Evolutionary conservation across 2,329 filamentous ascomycete genomes (phyloP), one percentile per base, ranked within the genome.

Genomic region (Mollisiaceae sp.): DNA sequence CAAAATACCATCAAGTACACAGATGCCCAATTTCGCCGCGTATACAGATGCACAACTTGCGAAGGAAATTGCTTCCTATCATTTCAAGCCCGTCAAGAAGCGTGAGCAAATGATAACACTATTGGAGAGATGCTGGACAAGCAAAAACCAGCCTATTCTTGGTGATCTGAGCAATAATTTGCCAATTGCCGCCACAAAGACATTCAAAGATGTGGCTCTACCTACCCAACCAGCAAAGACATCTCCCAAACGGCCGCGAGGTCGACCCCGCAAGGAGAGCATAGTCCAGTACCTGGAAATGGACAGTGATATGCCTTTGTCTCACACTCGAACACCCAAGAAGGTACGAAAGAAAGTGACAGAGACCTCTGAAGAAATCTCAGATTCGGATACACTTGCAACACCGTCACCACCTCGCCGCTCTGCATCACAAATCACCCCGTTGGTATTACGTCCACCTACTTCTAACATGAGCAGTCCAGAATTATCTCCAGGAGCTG

Each of bases 61-160:
- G 2, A 85, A 82, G 63, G 83, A 90, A 72, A 79, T 94, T 54
- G 79, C 83, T 5, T 80, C 82, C 0, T 93, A 88, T 72, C 90
- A 89, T 0, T 93, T 94, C 77, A 94, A 93, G 74, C 80, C 88
- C 0, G 80, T 93, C 36, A 91, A 89, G 74, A 86, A 81, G 63
- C 83, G 91, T 20, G 82, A 84, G 58, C 86, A 86, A 9, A 92
- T 92, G 89, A 88, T 94, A 66, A 81, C 86, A 1, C 77, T 93
- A 12, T 79, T 94, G 14, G 81, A 91, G 60, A 85, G 88, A 72
- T 93, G 91, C 75, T 93, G 91, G 90, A 78, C 85, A 69, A 87
- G 86, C 64, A 87, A 87, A 74, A 78, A 82, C 41, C 66, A 71
- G 60, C 64, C 68, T 24, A 74, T 74, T 14, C 67, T 76, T 22